A percentile compares a stretch with the other conserved stretches of the same genome.
Evolutionary conservation across 139 green algal species (phyloP).

Genomic region (Micractinium sp.): DNA sequence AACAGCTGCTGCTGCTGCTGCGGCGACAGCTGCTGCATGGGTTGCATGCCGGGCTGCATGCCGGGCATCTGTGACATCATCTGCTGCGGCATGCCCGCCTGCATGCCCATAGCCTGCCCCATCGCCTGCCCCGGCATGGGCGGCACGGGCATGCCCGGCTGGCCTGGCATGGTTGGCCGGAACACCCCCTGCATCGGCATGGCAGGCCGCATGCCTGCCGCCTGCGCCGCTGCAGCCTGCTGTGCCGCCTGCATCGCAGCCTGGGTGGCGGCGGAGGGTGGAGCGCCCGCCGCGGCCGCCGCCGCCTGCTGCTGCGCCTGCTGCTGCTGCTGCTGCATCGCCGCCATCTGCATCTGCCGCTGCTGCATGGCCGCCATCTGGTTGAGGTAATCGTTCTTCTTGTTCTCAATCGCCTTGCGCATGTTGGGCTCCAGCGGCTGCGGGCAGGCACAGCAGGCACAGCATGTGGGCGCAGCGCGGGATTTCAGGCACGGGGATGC

Average conservation of each 20-base stretch:
- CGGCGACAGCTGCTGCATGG: constrained; percentile 3
- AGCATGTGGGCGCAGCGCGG: not conserved
- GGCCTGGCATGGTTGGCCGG: constrained; percentile 19
- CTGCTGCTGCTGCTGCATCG: constrained; percentile 23
- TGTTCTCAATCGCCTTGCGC: constrained; percentile 43
- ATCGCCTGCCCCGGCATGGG: no score
- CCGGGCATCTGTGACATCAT: constrained; percentile 16
- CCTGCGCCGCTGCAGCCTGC: constrained; percentile 31
- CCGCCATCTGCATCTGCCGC: not conserved
- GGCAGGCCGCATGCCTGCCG: not conserved
- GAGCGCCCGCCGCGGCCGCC: not conserved
- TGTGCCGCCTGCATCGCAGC: constrained; percentile 40
- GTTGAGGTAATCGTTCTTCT: constrained; percentile 30
- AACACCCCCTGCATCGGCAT: not conserved
- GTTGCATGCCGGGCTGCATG: constrained; percentile 26
- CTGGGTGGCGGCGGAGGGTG: constrained; percentile 4
- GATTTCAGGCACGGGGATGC: no score
- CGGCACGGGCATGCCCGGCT: not conserved
- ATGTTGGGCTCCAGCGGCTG: constrained; percentile 32
- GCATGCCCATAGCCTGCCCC: not conserved
- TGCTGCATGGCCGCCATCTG: constrained; percentile 33
- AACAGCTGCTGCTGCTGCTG: not conserved
- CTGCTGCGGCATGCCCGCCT: constrained; percentile 19
- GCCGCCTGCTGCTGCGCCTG: constrained; percentile 7
- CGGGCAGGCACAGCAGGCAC: not conserved